A percentile compares a stretch with the other conserved stretches of the same genome.
phyloP scores from a whole-genome alignment of 768 basidiomycete genomes.

The Leccinum subgranulosum region DNA sequence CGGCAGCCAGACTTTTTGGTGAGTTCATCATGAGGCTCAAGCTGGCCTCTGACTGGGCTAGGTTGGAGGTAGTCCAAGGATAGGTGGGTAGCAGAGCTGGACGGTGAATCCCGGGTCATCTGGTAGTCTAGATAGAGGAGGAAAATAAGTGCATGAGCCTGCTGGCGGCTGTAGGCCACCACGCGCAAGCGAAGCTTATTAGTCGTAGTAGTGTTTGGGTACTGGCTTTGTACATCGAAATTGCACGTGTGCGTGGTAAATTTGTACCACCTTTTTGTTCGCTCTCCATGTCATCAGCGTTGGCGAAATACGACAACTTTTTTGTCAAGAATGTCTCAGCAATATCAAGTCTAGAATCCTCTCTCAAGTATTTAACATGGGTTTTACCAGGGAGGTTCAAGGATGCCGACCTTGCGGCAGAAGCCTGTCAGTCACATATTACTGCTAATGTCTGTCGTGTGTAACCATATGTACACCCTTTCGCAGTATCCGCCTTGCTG shows the following conservation, averaged over 20 bases:
- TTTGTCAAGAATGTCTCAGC: conserved; percentile 82
- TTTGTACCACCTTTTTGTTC: background rate
- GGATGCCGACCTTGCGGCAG: conserved; percentile 94
- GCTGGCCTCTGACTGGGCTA: conserved; percentile 71
- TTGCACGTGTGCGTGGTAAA: conserved; percentile 10
- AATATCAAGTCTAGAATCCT: conserved; percentile 85
- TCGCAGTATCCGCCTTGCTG: conserved; percentile 78
- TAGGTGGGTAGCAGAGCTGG: conserved; percentile 22
- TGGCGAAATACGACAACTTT: conserved; percentile 78
- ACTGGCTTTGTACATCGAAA: conserved; percentile 24
- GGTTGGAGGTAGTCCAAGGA: conserved; percentile 55
- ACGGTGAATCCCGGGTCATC: conserved; percentile 26
- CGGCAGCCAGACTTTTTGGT: conserved; percentile 59
- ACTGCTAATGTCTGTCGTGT: conserved; percentile 10
- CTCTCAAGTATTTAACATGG: conserved; percentile 89
- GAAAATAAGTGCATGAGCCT: conserved; percentile 1
- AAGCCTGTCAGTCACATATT: conserved; percentile 69
- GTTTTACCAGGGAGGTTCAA: conserved; percentile 95
- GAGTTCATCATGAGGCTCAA: conserved; percentile 58
- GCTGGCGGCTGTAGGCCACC: conserved; percentile 6
- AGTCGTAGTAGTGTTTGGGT: conserved; percentile 22
- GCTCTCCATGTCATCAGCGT: conserved; percentile 51
- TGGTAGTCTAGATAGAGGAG: conserved; percentile 5
- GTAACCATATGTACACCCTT: conserved; percentile 12
- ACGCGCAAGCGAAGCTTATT: conserved; percentile 15